phyloP scores from a whole-genome alignment of 495 filamentous ascomycete species.

The Trichocladium antarcticum region DNA sequence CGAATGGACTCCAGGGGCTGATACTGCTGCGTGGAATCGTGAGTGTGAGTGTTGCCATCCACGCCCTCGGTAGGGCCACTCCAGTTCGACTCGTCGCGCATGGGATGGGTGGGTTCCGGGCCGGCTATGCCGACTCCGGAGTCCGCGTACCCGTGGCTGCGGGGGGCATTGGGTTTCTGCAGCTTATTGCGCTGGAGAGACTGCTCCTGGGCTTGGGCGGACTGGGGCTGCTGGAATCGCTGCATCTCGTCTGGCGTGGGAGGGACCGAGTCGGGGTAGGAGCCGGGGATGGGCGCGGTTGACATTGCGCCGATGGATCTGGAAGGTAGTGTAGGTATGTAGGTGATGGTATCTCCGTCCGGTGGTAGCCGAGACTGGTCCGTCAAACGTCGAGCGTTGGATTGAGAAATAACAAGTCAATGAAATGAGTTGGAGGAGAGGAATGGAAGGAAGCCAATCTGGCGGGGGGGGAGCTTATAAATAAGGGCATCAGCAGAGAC shows the following conservation, averaged over 20 bases:
- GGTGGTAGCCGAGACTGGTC: too few relatives aligned
- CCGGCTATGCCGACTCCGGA: slow-evolving; percentile 25
- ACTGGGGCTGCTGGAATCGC: background rate
- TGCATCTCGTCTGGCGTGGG: slow-evolving; percentile 9
- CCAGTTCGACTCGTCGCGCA: background rate
- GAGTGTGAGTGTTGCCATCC: slow-evolving; percentile 10
- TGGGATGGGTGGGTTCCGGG: background rate
- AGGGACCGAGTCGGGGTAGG: slow-evolving; percentile 7
- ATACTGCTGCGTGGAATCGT: background rate
- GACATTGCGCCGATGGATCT: background rate
- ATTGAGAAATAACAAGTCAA: too few relatives aligned
- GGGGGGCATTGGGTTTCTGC: slow-evolving; percentile 24
- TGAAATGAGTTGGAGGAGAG: too few relatives aligned
- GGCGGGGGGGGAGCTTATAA: too few relatives aligned
- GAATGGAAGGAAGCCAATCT: too few relatives aligned
- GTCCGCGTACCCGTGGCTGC: slow-evolving; percentile 24
- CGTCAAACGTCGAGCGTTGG: too few relatives aligned
- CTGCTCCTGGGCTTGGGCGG: background rate
- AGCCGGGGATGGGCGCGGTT: slow-evolving; percentile 1
- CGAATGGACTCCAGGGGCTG: background rate
- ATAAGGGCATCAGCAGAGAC: too few relatives aligned
- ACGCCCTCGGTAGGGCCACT: slow-evolving; percentile 6
- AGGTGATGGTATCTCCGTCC: too few relatives aligned
- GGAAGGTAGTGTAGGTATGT: background rate
- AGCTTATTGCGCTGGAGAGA: slow-evolving; percentile 21